Percentiles rank a stretch among this genome's conserved stretches.
Conservation (phyloP, 805 yeast species). For the Komagataella mondaviorum region DNA sequence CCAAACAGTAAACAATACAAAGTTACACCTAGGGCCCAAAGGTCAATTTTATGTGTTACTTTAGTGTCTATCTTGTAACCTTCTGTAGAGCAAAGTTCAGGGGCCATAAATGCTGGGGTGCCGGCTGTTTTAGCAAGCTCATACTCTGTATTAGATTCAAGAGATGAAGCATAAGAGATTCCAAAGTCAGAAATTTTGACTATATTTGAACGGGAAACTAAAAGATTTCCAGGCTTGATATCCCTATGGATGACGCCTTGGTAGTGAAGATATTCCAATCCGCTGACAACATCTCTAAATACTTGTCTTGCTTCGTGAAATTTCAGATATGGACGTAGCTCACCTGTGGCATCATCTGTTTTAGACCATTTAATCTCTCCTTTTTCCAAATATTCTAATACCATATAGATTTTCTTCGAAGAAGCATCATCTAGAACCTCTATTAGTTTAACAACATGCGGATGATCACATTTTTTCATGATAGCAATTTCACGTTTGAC, state of each 20-base stretch:
- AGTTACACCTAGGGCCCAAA: constrained; percentile 97
- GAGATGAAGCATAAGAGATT: constrained; percentile 57
- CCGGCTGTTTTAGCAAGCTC: constrained; percentile 95
- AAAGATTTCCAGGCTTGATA: constrained; percentile 86
- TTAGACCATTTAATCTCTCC: constrained; percentile 87
- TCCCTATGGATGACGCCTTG: constrained; percentile 92
- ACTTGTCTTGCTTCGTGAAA: constrained; percentile 56
- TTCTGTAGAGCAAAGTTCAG: constrained; percentile 71
- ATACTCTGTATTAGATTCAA: constrained; percentile 44
- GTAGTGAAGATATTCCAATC: constrained; percentile 79
- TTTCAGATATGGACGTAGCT: constrained; percentile 48
- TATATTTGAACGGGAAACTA: constrained; percentile 51
- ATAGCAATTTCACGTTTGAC: constrained; percentile 83
- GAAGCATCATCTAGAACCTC: constrained; percentile 82
- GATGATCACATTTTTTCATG: constrained; percentile 84
- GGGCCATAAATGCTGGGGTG: constrained; percentile 94
- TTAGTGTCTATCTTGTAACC: constrained; percentile 19
- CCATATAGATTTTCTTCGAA: constrained; percentile 78
- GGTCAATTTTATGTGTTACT: constrained; percentile 76
- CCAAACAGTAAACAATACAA: constrained; percentile 83
- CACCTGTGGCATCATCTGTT: constrained; percentile 11
- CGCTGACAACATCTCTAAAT: constrained; percentile 73
- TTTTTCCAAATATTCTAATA: constrained; percentile 76
- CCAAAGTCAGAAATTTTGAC: constrained; percentile 97
- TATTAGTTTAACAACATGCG: constrained; percentile 75